Evolutionary conservation across 805 yeast genomes (phyloP), one percentile per base, ranked within the genome.

Genomic region (Wickerhamiella hasegawae): DNA sequence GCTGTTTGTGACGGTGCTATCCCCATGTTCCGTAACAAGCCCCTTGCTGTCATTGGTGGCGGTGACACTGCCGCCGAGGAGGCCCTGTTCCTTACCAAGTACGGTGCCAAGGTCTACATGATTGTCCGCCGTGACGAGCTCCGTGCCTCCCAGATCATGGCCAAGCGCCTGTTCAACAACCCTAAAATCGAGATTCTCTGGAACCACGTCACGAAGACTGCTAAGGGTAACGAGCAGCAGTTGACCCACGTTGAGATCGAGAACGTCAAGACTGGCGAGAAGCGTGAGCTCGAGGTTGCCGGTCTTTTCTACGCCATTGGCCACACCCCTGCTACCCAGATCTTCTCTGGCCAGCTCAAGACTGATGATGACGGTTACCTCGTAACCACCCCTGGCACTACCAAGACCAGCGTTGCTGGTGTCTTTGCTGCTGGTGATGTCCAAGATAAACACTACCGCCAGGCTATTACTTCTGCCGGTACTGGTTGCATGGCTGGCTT

Each of bases 1-100:
- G 99, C 99, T 28, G 98, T 90, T 43, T 90, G 99, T 65, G 99
- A 90, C 58, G 99, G 99, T 62, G 99, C 99, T 23, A 93, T 90
- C 33, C 99, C 99, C 49, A 85, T 90, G 50, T 90, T 90, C 68
- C 81, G 97, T 69, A 80, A 90, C 69, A 80, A 84, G 63, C 97
- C 98, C 27, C 71, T 90, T 57, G 97, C 95, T 18, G 99, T 90
- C 39, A 67, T 90, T 47, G 99, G 99, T 41, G 99, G 99, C 47
- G 99, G 99, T 59, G 99, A 90, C 62, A 84, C 96, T 47, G 99
- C 99, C 15, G 93, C 97, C 61, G 99, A 90, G 66, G 99, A 90
- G 66, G 98, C 99, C 22, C 65, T 81, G 46, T 90, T 90, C 63
- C 69, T 90, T 58, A 90, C 99, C 51, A 90, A 90, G 61, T 90